Percentiles rank a stretch among this genome's conserved stretches.
Conservation (phyloP, 306 rosid species). For the Prunus persica region DNA sequence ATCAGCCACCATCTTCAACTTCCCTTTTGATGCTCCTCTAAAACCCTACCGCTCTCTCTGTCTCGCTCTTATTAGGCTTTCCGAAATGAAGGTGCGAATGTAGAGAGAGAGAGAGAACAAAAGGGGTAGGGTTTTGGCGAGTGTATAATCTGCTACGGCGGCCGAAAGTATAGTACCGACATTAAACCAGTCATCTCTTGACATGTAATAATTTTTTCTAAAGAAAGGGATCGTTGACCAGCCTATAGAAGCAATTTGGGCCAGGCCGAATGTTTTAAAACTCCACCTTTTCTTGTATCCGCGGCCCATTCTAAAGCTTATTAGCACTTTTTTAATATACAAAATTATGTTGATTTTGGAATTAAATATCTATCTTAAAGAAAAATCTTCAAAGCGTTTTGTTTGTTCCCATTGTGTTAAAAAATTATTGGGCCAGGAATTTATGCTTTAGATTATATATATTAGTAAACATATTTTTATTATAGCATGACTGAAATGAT, state of each 20-base stretch:
- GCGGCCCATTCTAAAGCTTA: no score
- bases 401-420: no score
- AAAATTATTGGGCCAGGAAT: no score
- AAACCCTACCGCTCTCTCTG: conserved; percentile 54
- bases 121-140: conserved; percentile 63
- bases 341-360: no score
- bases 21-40: conserved; percentile 15
- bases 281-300: neutral
- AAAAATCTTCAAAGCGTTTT: no score
- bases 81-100: neutral
- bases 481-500: no score
- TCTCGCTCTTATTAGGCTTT: neutral
- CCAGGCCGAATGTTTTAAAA: neutral
- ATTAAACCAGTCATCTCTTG: neutral
- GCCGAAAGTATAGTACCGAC: neutral
- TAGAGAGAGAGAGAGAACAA: neutral
- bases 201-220: neutral
- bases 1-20: conserved; percentile 58
- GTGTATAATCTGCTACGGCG: conserved; percentile 25
- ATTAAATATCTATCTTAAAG: no score
- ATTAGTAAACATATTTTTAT: no score
- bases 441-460: no score
- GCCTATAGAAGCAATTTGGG: neutral
- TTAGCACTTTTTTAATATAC: no score
- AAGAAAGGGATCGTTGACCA: neutral